These are phyloP conservation scores for Hanseniaspora vineae DNA, from an alignment of 805 yeast genomes.

Conservation along the genomic window DNA sequence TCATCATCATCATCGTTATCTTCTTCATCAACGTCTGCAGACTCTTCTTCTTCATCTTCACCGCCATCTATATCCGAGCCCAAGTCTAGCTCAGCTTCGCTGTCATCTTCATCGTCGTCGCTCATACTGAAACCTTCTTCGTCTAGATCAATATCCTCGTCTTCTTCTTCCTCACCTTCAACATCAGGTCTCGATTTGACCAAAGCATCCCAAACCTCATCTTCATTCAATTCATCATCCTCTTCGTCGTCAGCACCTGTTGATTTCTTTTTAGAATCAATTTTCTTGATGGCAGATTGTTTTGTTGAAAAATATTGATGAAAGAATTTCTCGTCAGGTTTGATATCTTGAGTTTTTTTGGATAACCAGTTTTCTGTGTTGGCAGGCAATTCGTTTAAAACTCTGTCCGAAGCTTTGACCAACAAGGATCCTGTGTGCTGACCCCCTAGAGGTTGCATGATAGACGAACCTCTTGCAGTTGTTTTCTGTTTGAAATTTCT, in stretches of 20 bases:
- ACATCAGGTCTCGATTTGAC: conserved; percentile 64
- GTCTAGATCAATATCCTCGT: conserved; percentile 24
- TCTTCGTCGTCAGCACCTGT: conserved; percentile 25
- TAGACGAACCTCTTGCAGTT: conserved; percentile 69
- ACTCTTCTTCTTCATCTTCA: conserved; percentile 23
- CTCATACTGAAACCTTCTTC: conserved; percentile 19
- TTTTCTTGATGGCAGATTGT: conserved; percentile 26
- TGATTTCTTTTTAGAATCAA: conserved; percentile 9
- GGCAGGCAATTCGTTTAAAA: conserved; percentile 45
- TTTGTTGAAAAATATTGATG: conserved; percentile 68
- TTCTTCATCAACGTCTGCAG: conserved; percentile 14
- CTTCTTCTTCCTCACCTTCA: conserved; percentile 36
- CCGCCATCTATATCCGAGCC: conserved; percentile 11
- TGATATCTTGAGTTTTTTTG: conserved; percentile 48
- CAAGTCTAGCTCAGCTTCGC: conserved; percentile 23
- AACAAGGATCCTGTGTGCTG: conserved; percentile 52
- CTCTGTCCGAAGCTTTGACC: conserved; percentile 45
- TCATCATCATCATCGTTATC: conserved; percentile 24
- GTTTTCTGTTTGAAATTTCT: conserved; percentile 77
- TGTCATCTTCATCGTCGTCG: conserved; percentile 20
- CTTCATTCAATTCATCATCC: conserved; percentile 40
- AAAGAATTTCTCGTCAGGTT: conserved; percentile 82
- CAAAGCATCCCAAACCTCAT: conserved; percentile 70
- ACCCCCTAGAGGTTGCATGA: conserved; percentile 96
- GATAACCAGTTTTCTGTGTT: conserved; percentile 78